Percentiles rank a stretch among this genome's conserved stretches.
phyloP scores from a whole-genome alignment of 2,329 filamentous ascomycete genomes.

The Fusarium palustre region DNA sequence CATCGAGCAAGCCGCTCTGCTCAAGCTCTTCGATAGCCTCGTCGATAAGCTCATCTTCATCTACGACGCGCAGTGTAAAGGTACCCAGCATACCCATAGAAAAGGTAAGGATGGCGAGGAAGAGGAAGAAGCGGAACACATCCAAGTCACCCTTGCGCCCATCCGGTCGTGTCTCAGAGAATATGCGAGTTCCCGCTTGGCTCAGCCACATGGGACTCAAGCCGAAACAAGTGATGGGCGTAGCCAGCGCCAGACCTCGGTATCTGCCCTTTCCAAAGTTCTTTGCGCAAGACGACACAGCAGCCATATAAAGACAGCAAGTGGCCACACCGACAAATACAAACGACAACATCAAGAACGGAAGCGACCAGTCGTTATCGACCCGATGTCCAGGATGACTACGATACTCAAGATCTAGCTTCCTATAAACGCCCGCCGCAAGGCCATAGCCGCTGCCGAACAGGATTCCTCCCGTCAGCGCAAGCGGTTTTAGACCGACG shows the following conservation, averaged over 20 bases:
- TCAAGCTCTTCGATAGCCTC: constrained; percentile 92
- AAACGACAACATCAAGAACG: constrained; percentile 87
- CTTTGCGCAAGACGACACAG: constrained; percentile 96
- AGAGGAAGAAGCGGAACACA: constrained; percentile 90
- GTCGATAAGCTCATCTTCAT: constrained; percentile 88
- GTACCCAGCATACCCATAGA: constrained; percentile 78
- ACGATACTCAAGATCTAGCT: constrained; percentile 61
- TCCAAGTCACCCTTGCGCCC: constrained; percentile 73
- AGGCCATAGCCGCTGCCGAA: constrained; percentile 86
- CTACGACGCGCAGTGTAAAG: constrained; percentile 80
- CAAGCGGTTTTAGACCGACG: constrained; percentile 81
- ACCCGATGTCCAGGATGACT: constrained; percentile 55
- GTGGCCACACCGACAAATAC: constrained; percentile 85
- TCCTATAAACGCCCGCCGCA: constrained; percentile 80
- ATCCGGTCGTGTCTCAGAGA: constrained; percentile 76
- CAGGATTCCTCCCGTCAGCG: constrained; percentile 75
- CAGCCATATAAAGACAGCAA: constrained; percentile 87
- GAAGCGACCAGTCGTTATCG: constrained; percentile 73
- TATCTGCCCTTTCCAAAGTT: constrained; percentile 93
- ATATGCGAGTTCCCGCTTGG: constrained; percentile 82
- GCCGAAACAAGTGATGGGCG: constrained; percentile 92
- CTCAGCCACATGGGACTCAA: constrained; percentile 96
- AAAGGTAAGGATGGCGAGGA: constrained; percentile 79
- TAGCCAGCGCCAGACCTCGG: constrained; percentile 87
- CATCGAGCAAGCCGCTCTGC: constrained; percentile 82